These are phyloP conservation scores for Rhododendron vialii DNA, from an alignment of 148 eudicot species.

Conservation along the genomic window DNA sequence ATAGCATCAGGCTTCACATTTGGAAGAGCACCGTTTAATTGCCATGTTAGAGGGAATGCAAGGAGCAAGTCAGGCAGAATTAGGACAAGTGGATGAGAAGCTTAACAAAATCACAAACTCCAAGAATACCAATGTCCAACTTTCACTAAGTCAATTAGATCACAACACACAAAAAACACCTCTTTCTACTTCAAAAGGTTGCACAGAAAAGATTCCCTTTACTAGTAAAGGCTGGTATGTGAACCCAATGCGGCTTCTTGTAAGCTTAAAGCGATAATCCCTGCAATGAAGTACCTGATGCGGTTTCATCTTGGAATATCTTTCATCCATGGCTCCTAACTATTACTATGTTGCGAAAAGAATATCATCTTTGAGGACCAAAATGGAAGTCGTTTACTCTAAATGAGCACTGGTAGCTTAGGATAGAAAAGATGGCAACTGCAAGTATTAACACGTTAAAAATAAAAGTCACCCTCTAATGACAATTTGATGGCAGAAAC, in stretches of 20 bases:
- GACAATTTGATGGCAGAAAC: not conserved
- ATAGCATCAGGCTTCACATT: not conserved
- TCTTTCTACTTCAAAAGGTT: not conserved
- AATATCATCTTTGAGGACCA: not conserved
- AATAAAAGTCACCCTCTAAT: not conserved
- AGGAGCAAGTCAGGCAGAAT: not conserved
- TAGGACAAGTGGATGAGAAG: not conserved
- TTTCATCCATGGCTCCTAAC: not conserved
- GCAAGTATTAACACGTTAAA: not conserved
- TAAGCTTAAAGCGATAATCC: not conserved
- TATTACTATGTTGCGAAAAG: not conserved
- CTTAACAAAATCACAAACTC: not conserved
- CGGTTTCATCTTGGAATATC: not conserved
- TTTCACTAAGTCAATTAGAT: not conserved
- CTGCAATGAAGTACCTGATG: not conserved
- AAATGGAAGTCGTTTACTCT: not conserved
- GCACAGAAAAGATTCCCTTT: not conserved
- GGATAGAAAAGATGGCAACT: not conserved
- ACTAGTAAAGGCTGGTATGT: not conserved
- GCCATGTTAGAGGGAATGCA: not conserved
- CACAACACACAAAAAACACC: not conserved
- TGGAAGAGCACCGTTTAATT: not conserved
- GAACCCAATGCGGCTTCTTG: not conserved
- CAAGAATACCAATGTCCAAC: not conserved
- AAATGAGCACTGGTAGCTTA: not conserved